phyloP scores from a whole-genome alignment of 139 green algal genomes.

The Chlamydomonas schloesseri region DNA sequence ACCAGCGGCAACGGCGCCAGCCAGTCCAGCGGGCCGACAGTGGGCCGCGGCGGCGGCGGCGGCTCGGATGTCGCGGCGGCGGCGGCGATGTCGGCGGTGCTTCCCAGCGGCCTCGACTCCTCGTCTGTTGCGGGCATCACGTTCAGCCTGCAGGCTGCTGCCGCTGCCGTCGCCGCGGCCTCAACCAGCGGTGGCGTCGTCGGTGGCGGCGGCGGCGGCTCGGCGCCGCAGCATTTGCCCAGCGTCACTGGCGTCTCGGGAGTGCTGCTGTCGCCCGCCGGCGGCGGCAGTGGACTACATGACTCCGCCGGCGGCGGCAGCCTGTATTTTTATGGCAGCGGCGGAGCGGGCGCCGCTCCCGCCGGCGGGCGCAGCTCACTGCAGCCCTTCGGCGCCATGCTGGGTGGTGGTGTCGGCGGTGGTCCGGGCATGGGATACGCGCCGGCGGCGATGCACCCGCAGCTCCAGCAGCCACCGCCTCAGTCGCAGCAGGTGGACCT shows the following conservation, averaged over 20 bases:
- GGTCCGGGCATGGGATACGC: background rate
- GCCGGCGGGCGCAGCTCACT: too few species aligned
- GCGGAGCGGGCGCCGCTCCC: too few species aligned
- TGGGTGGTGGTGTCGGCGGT: background rate
- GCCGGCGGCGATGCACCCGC: background rate
- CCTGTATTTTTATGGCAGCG: too few species aligned
- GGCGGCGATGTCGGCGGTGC: background rate
- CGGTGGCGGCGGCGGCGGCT: background rate
- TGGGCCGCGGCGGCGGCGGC: too few species aligned
- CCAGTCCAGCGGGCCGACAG: background rate
- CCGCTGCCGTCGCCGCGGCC: slow-evolving; percentile 1
- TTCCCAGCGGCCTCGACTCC: background rate
- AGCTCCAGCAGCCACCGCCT: too few species aligned
- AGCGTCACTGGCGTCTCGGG: too few species aligned
- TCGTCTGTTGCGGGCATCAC: background rate
- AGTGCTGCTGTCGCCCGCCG: too few species aligned
- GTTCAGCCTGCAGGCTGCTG: slow-evolving; percentile 25
- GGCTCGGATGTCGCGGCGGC: background rate
- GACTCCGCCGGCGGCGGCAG: background rate
- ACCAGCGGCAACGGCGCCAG: background rate
- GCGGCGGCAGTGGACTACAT: background rate
- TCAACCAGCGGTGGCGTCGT: background rate
- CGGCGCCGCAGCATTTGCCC: too few species aligned
- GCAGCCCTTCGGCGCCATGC: background rate
- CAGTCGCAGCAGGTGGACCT: background rate